Percentiles rank a stretch among this genome's conserved stretches.
These are phyloP conservation scores for Mesembryanthemum crystallinum DNA, from an alignment of 148 eudicot genomes.

Conservation along the genomic window DNA sequence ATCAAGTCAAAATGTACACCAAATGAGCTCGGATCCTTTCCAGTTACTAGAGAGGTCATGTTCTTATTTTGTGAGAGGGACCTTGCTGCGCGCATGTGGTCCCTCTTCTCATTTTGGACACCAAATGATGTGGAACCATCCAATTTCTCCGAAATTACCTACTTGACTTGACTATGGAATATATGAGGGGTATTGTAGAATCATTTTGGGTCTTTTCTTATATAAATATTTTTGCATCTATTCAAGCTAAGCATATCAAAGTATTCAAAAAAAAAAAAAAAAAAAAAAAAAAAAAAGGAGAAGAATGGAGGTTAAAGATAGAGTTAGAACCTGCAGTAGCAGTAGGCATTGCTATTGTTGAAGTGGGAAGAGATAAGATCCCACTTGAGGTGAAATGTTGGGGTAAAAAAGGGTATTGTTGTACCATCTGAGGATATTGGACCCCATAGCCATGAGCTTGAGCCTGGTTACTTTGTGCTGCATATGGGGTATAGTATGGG, in stretches of 20 bases:
- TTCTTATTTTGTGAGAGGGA: too few species aligned
- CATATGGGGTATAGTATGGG: conserved; percentile 37
- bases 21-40: too few species aligned
- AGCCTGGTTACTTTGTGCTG: conserved; percentile 34
- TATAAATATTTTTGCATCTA: too few species aligned
- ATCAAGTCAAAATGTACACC: neutral
- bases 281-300: too few species aligned
- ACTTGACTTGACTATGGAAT: neutral
- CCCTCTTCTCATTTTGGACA: neutral
- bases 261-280: too few species aligned
- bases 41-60: too few species aligned
- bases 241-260: too few species aligned
- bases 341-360: conserved; percentile 23
- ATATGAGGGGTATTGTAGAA: too few species aligned
- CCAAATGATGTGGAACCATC: conserved; percentile 10
- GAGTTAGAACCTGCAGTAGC: conserved; percentile 29
- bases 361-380: conserved; percentile 47
- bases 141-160: neutral
- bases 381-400: conserved; percentile 32
- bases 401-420: conserved; percentile 45
- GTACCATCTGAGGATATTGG: conserved; percentile 46
- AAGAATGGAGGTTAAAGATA: neutral
- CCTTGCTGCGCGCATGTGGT: too few species aligned
- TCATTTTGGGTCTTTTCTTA: too few species aligned
- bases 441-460: conserved; percentile 44